A percentile compares a stretch with the other conserved stretches of the same genome.
phyloP scores from a whole-genome alignment of 2,329 filamentous ascomycete genomes.

The Phoma sp. region DNA sequence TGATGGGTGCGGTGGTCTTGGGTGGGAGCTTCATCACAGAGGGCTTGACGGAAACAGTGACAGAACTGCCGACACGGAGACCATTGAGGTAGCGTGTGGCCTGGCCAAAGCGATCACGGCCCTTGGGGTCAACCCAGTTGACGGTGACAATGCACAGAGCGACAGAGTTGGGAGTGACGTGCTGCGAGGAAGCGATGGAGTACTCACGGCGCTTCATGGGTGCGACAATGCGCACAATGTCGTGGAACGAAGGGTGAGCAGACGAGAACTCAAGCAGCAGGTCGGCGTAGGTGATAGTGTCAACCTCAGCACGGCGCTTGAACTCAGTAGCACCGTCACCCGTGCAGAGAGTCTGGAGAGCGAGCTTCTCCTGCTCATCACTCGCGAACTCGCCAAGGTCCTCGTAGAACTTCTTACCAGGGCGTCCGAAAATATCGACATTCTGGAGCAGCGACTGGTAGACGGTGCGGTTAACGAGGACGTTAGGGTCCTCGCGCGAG shows the following conservation, averaged over 20 bases:
- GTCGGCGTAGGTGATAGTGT: slow-evolving; percentile 90
- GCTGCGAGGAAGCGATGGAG: slow-evolving; percentile 97
- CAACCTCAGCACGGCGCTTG: slow-evolving; percentile 89
- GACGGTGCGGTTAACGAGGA: slow-evolving; percentile 87
- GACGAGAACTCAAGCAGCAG: slow-evolving; percentile 88
- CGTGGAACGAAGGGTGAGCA: slow-evolving; percentile 85
- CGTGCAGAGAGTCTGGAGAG: slow-evolving; percentile 74
- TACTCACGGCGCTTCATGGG: slow-evolving; percentile 98
- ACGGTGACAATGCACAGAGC: slow-evolving; percentile 97
- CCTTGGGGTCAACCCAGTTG: slow-evolving; percentile 88
- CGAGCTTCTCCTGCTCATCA: slow-evolving; percentile 82
- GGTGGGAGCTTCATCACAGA: slow-evolving; percentile 98
- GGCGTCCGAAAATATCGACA: slow-evolving; percentile 94
- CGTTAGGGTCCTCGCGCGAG: slow-evolving; percentile 75
- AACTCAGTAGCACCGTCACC: slow-evolving; percentile 86
- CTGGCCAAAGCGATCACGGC: slow-evolving; percentile 89
- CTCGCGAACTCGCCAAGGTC: slow-evolving; percentile 83
- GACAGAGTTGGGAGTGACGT: slow-evolving; percentile 88
- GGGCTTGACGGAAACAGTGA: slow-evolving; percentile 95
- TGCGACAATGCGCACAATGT: slow-evolving; percentile 84
- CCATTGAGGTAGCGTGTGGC: slow-evolving; percentile 87
- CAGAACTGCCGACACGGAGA: slow-evolving; percentile 75
- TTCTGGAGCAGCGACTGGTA: slow-evolving; percentile 93
- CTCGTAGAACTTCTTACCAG: slow-evolving; percentile 98
- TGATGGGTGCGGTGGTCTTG: slow-evolving; percentile 87